These are phyloP conservation scores for Claviceps cyperi DNA, from an alignment of 2,329 filamentous ascomycete species.

Conservation along the genomic window DNA sequence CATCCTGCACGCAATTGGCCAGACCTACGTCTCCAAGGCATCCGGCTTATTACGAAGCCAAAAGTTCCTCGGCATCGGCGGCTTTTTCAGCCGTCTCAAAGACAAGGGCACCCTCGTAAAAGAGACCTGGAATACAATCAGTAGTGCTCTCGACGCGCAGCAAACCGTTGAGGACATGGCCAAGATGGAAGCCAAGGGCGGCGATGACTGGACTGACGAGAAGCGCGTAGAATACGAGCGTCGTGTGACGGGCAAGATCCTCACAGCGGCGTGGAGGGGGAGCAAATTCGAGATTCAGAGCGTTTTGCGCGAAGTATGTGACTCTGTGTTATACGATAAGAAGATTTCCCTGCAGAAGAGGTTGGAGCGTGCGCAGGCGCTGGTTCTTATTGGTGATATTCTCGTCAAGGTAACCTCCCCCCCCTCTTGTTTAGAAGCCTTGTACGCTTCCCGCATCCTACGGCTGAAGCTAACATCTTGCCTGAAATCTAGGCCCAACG, in stretches of 20 bases:
- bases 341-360: conserved; percentile 72
- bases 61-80: conserved; percentile 90
- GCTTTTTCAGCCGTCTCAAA: conserved; percentile 86
- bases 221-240: conserved; percentile 92
- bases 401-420: conserved; percentile 60
- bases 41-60: conserved; percentile 83
- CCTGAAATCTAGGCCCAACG: conserved; percentile 52
- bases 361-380: conserved; percentile 76
- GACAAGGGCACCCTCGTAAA: conserved; percentile 96
- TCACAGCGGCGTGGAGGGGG: conserved; percentile 90
- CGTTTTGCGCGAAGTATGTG: conserved; percentile 87
- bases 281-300: conserved; percentile 97
- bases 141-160: conserved; percentile 89
- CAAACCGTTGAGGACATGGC: conserved; percentile 99
- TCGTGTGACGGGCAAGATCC: conserved; percentile 91
- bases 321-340: conserved; percentile 66
- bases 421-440: neutral
- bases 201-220: conserved; percentile 97
- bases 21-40: conserved; percentile 79
- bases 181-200: conserved; percentile 82
- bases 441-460: too few species aligned
- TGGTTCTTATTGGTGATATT: conserved; percentile 79
- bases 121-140: conserved; percentile 97
- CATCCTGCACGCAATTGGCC: conserved; percentile 86
- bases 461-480: too few species aligned